Evolutionary conservation across 345 rosid genomes (phyloP), one percentile per base, ranked within the genome.

Genomic region (Toxicodendron radicans): DNA sequence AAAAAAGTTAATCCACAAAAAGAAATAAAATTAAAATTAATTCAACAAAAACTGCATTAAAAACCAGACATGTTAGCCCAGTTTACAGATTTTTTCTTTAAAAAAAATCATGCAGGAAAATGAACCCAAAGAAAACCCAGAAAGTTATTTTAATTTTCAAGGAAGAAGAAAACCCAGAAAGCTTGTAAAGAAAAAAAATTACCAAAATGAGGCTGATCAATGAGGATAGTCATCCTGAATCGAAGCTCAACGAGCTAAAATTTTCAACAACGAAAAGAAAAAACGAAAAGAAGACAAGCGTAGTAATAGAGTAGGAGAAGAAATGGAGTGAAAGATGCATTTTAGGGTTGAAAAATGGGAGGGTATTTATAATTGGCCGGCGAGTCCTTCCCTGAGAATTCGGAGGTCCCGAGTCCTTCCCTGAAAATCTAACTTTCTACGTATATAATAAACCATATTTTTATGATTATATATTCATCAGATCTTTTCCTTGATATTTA

Each of bases 371-470:
- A 88, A 32, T 59, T 66, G 61, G 67, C 81, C 74, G 79, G 80
- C 62, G 65, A 73, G 89, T 76, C 89, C 91, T 88, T 80, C 79
- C 76, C 83, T 74, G 84, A 74, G 85, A 88, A 79, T 84, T 84
- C 56, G 58, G 52, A 78, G 79, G 16, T 74, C 78, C 77, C 0
- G 56, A 66, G 89, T 81, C 85, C 92, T 86, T 79, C 46, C 64
- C 75, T 78, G 84, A 82, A 81, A 78, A 74, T 78, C 62, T 56
- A 5, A 10, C 45, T 75, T 30, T 52, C 8, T 60, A 20, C 24
- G 9, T 30, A 46, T 46, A 49, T 18, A 2, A 62, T 51, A 13
- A 13, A 10, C 35, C 21, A n/a, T 38, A 27, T 16, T 48, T 67
- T 16, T 38, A 13, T 16, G 4, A 24, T 49, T 30, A 7, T 7